Conservation (phyloP, 306 rosid genomes). For the Pyrus pyrifolia region DNA sequence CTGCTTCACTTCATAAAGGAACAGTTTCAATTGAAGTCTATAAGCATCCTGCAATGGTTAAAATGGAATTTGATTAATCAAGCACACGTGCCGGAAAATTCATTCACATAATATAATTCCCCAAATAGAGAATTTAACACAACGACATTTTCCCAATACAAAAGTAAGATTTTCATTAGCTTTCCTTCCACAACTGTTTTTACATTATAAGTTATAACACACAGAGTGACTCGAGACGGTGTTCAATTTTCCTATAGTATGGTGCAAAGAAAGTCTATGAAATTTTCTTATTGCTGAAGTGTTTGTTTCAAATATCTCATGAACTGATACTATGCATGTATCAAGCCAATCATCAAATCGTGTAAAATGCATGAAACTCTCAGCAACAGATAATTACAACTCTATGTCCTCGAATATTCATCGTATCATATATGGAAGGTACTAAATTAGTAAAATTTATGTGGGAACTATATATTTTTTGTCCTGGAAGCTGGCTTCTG, state of each 20-base stretch:
- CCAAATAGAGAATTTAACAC: neutral
- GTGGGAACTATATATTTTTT: too few relatives aligned
- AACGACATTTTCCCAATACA: neutral
- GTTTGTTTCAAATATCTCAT: neutral
- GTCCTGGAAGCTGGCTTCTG: neutral
- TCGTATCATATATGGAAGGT: too few relatives aligned
- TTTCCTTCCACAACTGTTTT: neutral
- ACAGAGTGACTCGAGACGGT: neutral
- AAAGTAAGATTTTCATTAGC: neutral
- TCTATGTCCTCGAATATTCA: neutral
- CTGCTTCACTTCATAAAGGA: slow-evolving; percentile 96
- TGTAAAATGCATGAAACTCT: neutral
- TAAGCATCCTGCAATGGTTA: slow-evolving; percentile 71
- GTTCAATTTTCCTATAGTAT: neutral
- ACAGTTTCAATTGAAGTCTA: slow-evolving; percentile 86
- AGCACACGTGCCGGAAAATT: neutral
- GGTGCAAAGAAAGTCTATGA: neutral
- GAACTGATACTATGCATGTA: neutral
- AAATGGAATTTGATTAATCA: slow-evolving; percentile 10
- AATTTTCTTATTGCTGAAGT: neutral
- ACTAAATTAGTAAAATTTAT: neutral
- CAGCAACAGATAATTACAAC: neutral
- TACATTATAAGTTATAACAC: neutral
- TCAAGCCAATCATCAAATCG: neutral
- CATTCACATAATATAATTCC: neutral